Conservation (phyloP, 371 early-diverging fungal genomes). For the Mortierella sp. region DNA sequence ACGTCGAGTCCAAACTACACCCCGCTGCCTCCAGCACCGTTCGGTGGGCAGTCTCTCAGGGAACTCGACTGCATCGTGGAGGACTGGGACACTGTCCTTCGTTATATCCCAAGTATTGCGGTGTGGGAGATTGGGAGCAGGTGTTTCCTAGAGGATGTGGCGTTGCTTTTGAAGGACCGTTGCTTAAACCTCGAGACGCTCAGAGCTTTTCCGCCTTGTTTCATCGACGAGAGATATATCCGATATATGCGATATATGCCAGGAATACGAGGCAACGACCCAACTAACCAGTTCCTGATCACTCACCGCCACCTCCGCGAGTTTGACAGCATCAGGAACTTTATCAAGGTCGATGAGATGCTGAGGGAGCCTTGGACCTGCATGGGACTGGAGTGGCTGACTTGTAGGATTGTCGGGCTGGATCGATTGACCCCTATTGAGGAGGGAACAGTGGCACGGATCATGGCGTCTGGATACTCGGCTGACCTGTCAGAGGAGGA, state of each 20-base stretch:
- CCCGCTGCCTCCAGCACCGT: not conserved
- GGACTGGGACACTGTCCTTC: not conserved
- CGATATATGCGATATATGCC: not conserved
- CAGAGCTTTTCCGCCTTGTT: not conserved
- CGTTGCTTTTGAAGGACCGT: not conserved
- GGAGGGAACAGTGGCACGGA: not conserved
- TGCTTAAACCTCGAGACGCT: not conserved
- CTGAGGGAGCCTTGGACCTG: constrained; percentile 13
- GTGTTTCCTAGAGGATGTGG: not conserved
- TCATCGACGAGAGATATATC: not conserved
- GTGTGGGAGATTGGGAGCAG: not conserved
- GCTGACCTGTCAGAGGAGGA: not conserved
- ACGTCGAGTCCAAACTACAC: not conserved
- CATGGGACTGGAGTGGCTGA: constrained; percentile 13
- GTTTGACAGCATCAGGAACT: not conserved
- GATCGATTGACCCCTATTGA: not conserved
- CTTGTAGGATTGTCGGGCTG: constrained; percentile 9
- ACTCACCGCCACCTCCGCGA: not conserved
- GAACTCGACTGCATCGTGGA: not conserved
- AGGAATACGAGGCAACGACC: not conserved
- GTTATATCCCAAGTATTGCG: not conserved
- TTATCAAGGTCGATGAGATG: constrained; percentile 11
- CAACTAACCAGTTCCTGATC: not conserved
- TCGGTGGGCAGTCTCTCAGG: not conserved
- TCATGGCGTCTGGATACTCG: constrained; percentile 2